phyloP scores from a whole-genome alignment of 2,329 filamentous ascomycete genomes.

The Clonostachys chloroleuca region DNA sequence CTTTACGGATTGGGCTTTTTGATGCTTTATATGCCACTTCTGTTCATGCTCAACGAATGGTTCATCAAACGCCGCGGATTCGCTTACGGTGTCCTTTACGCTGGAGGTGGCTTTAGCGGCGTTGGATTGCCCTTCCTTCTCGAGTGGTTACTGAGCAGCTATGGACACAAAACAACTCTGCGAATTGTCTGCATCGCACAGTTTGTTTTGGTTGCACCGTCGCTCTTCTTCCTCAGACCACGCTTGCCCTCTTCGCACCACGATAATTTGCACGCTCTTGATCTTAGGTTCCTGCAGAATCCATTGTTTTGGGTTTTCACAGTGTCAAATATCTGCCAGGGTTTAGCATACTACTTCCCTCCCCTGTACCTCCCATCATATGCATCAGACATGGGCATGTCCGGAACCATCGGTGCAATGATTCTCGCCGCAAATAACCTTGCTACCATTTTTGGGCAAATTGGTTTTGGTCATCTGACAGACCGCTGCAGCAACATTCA shows the following conservation, averaged over 20 bases:
- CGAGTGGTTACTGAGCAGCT: constrained; percentile 40
- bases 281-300: constrained; percentile 13
- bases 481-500: constrained; percentile 40
- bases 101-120: constrained; percentile 45
- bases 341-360: constrained; percentile 50
- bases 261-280: constrained; percentile 12
- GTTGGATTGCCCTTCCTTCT: constrained; percentile 45
- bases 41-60: constrained; percentile 57
- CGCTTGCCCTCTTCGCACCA: constrained; percentile 30
- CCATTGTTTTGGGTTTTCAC: constrained; percentile 27
- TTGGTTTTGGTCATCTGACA: constrained; percentile 38
- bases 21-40: constrained; percentile 50
- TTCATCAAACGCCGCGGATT: constrained; percentile 53
- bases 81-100: constrained; percentile 62
- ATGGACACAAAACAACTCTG: constrained; percentile 50
- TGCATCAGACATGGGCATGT: constrained; percentile 30
- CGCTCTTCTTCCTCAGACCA: constrained; percentile 32
- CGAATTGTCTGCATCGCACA: constrained; percentile 40
- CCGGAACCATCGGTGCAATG: constrained; percentile 36
- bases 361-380: constrained; percentile 48
- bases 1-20: constrained; percentile 50
- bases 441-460: constrained; percentile 36
- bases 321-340: constrained; percentile 45
- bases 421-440: constrained; percentile 42
- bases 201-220: constrained; percentile 30